Conservation (phyloP, 768 basidiomycete species). For the Pisolithus orientalis region DNA sequence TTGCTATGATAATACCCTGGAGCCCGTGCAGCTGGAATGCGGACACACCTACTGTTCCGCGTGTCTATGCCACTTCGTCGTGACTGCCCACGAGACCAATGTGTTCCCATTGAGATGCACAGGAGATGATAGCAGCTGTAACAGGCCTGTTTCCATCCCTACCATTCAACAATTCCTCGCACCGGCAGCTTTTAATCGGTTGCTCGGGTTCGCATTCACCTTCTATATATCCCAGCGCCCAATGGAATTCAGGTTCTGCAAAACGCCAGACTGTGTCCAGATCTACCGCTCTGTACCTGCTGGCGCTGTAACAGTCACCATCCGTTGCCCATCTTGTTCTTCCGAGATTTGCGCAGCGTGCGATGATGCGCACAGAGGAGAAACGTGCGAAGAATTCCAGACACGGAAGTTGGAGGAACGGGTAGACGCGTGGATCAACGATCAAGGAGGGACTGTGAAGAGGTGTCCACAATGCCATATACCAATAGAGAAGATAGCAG, state of each 20-base stretch:
- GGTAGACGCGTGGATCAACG: conserved; percentile 47
- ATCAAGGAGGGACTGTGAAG: conserved; percentile 53
- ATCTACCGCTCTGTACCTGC: conserved; percentile 51
- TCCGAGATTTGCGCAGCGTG: conserved; percentile 60
- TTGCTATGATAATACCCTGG: conserved; percentile 39
- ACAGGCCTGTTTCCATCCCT: conserved; percentile 44
- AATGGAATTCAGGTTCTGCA: conserved; percentile 64
- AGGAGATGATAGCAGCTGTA: conserved; percentile 56
- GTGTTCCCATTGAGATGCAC: conserved; percentile 65
- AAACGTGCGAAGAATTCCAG: conserved; percentile 45
- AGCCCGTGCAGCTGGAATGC: conserved; percentile 48
- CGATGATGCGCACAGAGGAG: conserved; percentile 52
- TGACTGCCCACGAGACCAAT: conserved; percentile 47
- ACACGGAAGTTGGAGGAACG: conserved; percentile 34
- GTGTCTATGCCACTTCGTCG: conserved; percentile 54
- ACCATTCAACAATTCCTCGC: conserved; percentile 47
- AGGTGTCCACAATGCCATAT: conserved; percentile 65
- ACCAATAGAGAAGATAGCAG: conserved; percentile 61
- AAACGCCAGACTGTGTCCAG: conserved; percentile 71
- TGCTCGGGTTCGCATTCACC: conserved; percentile 52
- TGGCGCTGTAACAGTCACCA: conserved; percentile 27
- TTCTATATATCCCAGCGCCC: conserved; percentile 52
- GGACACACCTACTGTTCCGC: conserved; percentile 61
- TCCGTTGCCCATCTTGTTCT: conserved; percentile 68
- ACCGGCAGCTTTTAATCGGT: conserved; percentile 43